Conservation (phyloP, 345 rosid species). For the Capsella bursapastoris region DNA sequence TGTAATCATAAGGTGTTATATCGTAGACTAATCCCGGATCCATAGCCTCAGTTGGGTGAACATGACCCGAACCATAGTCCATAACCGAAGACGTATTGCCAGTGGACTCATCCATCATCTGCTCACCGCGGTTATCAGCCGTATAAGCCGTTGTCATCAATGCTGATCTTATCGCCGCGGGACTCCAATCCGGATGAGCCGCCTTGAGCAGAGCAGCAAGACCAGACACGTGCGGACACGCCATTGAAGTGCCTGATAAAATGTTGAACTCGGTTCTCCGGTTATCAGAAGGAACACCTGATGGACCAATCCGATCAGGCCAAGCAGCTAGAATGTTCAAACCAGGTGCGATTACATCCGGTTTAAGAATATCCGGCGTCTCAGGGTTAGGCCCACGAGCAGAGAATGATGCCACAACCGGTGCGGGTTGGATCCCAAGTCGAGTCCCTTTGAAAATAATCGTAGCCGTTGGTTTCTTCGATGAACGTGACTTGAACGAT, state of each 20-base stretch:
- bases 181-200: conserved; percentile 91
- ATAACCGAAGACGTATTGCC: conserved; percentile 71
- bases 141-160: conserved; percentile 88
- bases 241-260: conserved; percentile 95
- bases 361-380: conserved; percentile 81
- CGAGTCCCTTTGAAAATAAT: conserved; percentile 82
- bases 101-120: conserved; percentile 78
- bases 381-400: conserved; percentile 86
- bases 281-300: conserved; percentile 64
- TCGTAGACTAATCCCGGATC: conserved; percentile 86
- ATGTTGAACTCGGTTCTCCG: conserved; percentile 81
- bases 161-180: conserved; percentile 81
- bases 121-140: conserved; percentile 60
- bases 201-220: conserved; percentile 88
- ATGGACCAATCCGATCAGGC: conserved; percentile 86
- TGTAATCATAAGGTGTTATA: conserved; percentile 63
- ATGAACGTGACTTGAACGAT: conserved; percentile 48
- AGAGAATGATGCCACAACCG: conserved; percentile 88
- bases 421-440: conserved; percentile 71
- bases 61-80: conserved; percentile 86
- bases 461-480: conserved; percentile 64
- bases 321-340: conserved; percentile 94
- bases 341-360: conserved; percentile 91
- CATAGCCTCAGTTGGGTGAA: conserved; percentile 89
- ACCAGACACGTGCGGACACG: conserved; percentile 94